phyloP scores from a whole-genome alignment of 805 yeast genomes.

The Spathaspora boniae region DNA sequence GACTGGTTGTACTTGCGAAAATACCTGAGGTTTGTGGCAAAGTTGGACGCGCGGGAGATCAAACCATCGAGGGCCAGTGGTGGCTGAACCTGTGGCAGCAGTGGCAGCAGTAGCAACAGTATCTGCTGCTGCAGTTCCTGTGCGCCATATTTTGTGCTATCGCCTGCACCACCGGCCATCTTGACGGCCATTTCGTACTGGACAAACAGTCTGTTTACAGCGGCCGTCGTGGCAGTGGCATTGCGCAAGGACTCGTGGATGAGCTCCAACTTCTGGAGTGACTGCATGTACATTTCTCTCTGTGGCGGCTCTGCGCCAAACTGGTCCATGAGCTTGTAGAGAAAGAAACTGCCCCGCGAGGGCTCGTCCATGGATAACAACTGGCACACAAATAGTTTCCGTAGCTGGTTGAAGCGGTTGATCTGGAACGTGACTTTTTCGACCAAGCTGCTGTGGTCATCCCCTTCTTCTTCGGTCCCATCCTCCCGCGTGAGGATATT shows the following conservation, averaged over 20 bases:
- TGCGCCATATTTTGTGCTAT: no score
- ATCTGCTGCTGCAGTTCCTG: constrained; percentile 12
- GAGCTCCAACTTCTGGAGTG: constrained; percentile 5
- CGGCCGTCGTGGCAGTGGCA: constrained; percentile 21
- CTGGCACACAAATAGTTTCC: constrained; percentile 38
- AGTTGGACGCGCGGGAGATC: constrained; percentile 26
- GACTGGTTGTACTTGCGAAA: constrained; percentile 37
- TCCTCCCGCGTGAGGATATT: constrained; percentile 9
- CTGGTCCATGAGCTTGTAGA: constrained; percentile 24
- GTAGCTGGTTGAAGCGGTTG: constrained; percentile 29
- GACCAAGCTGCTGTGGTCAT: constrained; percentile 6
- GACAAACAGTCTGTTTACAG: constrained; percentile 22
- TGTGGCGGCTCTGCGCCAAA: constrained; percentile 4
- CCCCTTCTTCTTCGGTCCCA: constrained; percentile 10
- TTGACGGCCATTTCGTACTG: constrained; percentile 18
- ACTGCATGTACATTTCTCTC: not conserved
- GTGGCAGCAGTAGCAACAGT: constrained; percentile 16
- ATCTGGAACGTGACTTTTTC: constrained; percentile 10
- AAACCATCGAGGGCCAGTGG: constrained; percentile 20
- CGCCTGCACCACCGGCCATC: no score
- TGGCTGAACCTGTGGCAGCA: no score
- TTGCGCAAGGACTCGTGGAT: constrained; percentile 18
- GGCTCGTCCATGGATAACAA: constrained; percentile 33
- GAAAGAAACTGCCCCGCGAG: constrained; percentile 26
- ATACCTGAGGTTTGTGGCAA: constrained; percentile 33